phyloP scores from a whole-genome alignment of 2,329 filamentous ascomycete genomes.

The Aspergillus sp. region DNA sequence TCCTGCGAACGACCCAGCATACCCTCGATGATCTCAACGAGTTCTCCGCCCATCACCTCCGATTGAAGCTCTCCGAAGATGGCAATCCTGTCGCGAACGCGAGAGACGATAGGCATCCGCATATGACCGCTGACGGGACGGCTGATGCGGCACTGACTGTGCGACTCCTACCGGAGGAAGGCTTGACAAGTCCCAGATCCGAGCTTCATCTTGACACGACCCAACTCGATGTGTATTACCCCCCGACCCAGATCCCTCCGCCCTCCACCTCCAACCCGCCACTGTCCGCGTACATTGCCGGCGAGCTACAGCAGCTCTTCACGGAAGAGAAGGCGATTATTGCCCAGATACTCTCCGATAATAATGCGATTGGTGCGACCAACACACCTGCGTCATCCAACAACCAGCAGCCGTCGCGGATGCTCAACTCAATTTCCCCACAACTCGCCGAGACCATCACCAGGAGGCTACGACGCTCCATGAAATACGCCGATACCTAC shows the following conservation, averaged over 20 bases:
- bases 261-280: conserved; percentile 68
- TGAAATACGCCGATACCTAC: conserved; percentile 91
- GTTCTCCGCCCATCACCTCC: conserved; percentile 79
- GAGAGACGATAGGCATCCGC: conserved; percentile 10
- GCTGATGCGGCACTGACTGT: conserved; percentile 65
- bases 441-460: conserved; percentile 58
- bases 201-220: conserved; percentile 68
- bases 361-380: conserved; percentile 33
- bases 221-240: conserved; percentile 74
- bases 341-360: conserved; percentile 67
- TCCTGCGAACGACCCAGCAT: conserved; percentile 79
- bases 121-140: conserved; percentile 17
- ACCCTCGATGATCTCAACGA: conserved; percentile 83
- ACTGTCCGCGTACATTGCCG: conserved; percentile 74
- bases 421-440: conserved; percentile 40
- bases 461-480: conserved; percentile 72
- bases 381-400: conserved; percentile 21
- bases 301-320: conserved; percentile 74
- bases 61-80: conserved; percentile 60
- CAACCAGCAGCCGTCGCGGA: conserved; percentile 28
- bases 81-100: not conserved
- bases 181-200: conserved; percentile 53
- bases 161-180: conserved; percentile 59
- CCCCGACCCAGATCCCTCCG: conserved; percentile 65
- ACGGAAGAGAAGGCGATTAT: conserved; percentile 86